Base-by-base conservation (phyloP, 208 protist genomes). In the Tritrichomonas foetus region DNA sequence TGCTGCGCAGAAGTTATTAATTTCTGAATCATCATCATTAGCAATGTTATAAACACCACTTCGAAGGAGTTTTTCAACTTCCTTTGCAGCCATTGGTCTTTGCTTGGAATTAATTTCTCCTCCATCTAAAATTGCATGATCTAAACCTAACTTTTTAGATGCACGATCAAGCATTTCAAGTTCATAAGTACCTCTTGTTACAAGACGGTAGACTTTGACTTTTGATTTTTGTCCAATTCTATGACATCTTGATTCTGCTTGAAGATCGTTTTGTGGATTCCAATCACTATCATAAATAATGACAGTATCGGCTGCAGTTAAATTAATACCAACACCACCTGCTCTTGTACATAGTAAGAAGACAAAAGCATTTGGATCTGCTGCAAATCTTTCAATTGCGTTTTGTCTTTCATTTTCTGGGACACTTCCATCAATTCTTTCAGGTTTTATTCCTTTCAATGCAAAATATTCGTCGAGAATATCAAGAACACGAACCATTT, bases 241-340 rank as follows among this genome's bases (percentile, higher is more conserved):
- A 94, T 99, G 98, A 16, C 96, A 97, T 20, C 98, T 96, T 57
- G 98, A 98, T 61, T 97, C 96, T 20, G 98, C 98, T 96, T 99
- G 98, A 16, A 98, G 96, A 95, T 99, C 98, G 53, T 98, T 97
- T 94, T 99, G 98, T 36, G 98, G 98, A 95, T 99, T 99, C 97
- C 98, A 99, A 95, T 99, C 98, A 33, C 94, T 95, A 93, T 98
- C 97, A 69, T 97, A 96, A 41, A 97, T 96, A 66, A 97, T 96
- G 44, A 97, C 96, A 30, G 96, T 97, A 80, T 97, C 96, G 22
- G 97, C 97, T 0, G 96, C 95, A 2, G 95, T 97, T 36, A 97
- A 74, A 94, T 97, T 97, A 94, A 97, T 96, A 78, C 97, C 97
- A 8, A 97, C 93, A 41, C 97, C 97, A 92, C 97, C 97, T 20